A percentile compares a stretch with the other conserved stretches of the same genome.
Evolutionary conservation across 2,329 filamentous ascomycete genomes (phyloP).

Genomic region (Penicillium vulpinum): DNA sequence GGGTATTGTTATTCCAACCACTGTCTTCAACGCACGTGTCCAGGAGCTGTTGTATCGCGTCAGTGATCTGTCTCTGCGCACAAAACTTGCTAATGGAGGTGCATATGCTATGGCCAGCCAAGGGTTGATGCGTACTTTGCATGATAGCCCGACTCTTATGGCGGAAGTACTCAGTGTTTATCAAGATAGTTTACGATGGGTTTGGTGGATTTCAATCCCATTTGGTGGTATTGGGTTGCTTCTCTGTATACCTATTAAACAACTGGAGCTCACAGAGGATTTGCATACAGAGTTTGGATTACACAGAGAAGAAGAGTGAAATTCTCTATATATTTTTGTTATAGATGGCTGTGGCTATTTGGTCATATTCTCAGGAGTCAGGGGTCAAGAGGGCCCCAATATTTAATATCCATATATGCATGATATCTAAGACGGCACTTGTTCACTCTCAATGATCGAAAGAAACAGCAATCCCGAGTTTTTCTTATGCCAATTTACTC

Average conservation of each 20-base stretch:
- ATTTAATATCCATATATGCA: not conserved
- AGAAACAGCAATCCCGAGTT: not conserved
- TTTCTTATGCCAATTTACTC: not conserved
- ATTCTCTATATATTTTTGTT: not conserved
- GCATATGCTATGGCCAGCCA: conserved; percentile 26
- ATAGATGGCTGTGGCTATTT: not conserved
- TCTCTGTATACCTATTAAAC: conserved; percentile 36
- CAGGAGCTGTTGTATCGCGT: conserved; percentile 16
- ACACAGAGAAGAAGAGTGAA: conserved; percentile 24
- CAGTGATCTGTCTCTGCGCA: conserved; percentile 10
- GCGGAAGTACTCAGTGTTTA: conserved; percentile 38
- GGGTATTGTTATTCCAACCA: conserved; percentile 31
- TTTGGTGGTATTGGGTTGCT: conserved; percentile 36
- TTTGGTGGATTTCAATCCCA: conserved; percentile 42
- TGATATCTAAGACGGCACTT: not conserved
- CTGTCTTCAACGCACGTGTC: conserved; percentile 34
- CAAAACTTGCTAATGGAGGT: conserved; percentile 15
- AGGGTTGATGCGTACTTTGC: not conserved
- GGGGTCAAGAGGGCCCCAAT: not conserved
- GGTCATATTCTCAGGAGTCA: no score
- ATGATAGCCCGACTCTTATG: not conserved
- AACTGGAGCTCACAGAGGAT: conserved; percentile 16
- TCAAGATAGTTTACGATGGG: conserved; percentile 33
- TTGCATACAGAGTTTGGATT: conserved; percentile 3
- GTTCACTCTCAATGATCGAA: not conserved